Evolutionary conservation across 306 rosid species (phyloP), one percentile per base, ranked within the genome.

Genomic region (Sechiopsis laciniata): DNA sequence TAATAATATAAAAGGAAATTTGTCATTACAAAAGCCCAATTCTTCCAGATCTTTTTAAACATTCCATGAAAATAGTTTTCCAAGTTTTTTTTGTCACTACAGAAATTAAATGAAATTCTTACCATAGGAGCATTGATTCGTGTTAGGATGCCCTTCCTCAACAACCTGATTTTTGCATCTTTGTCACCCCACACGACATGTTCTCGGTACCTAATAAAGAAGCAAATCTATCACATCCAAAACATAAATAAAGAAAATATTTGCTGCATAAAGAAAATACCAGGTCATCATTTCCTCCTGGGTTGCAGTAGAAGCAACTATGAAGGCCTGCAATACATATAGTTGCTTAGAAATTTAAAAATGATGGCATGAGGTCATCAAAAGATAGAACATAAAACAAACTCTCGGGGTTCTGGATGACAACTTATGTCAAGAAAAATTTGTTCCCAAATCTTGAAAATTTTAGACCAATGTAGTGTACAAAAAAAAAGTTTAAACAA

Each of bases 111-210:
- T 4, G 80, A 37, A 21, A 48, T 19, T 65, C 89, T 89, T 80
- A 94, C 99, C 96, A 79, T 84, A 74, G 97, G 99, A 82, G 91
- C 77, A 66, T 84, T 86, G 79, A 94, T 82, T 83, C 97, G 97
- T 72, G 99, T 89, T 84, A 94, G 84, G 73, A 94, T 75, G 50
- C 97, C 97, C 83, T 94, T 94, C 76, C 90, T 91, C 86, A 94
- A 77, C 79, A 94, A 83, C 82, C 87, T 94, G 52, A 89, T 22
- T 82, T 81, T 94, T 35, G 86, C 17, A 32, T 94, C 97, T 82
- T 91, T 89, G 82, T 94, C 97, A 81, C 87, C 92, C 99, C 99
- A 91, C 77, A 94, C 97, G 45, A 94, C 81, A 81, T 85, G 99
- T 71, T 91, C 97, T 51, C 82, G 86, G 68, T 91, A 91, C 99